Conservation (phyloP, 441 rosid species). For the Syzygium syzygioides region DNA sequence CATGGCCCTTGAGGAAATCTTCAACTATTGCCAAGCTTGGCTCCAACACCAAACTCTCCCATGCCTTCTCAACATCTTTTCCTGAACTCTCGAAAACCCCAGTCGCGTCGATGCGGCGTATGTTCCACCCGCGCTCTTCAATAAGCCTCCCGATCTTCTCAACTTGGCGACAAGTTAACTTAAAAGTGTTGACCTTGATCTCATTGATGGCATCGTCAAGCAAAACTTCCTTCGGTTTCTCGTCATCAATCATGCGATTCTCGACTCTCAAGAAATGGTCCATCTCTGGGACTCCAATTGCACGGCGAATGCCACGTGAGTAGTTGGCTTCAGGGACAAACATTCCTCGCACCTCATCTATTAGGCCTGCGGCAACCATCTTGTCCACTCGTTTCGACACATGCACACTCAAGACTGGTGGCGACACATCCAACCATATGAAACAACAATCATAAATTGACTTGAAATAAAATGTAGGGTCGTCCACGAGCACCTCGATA, state of each 20-base stretch:
- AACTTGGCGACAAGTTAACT: conserved; percentile 12
- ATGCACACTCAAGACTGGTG: neutral
- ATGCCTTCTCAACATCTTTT: neutral
- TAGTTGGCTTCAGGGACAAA: conserved; percentile 12
- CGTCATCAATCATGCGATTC: neutral
- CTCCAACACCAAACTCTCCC: neutral
- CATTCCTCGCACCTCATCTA: conserved; percentile 18
- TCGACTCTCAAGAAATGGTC: conserved; percentile 11
- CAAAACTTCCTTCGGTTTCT: neutral
- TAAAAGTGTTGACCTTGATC: conserved; percentile 17
- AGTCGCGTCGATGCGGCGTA: conserved; percentile 22
- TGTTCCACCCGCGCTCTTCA: conserved; percentile 15
- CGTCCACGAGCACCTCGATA: conserved; percentile 16
- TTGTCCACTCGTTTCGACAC: conserved; percentile 19
- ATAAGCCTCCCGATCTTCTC: conserved; percentile 16
- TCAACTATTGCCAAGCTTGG: neutral
- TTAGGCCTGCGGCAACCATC: conserved; percentile 22
- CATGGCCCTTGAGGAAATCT: neutral
- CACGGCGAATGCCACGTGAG: conserved; percentile 16
- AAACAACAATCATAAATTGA: conserved; percentile 18
- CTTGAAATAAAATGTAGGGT: neutral
- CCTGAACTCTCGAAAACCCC: neutral
- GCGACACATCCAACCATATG: conserved; percentile 26
- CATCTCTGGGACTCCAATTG: conserved; percentile 30
- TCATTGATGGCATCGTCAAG: conserved; percentile 10